Base-by-base conservation (phyloP, 768 basidiomycete species). In the Kondoa malvinella region DNA sequence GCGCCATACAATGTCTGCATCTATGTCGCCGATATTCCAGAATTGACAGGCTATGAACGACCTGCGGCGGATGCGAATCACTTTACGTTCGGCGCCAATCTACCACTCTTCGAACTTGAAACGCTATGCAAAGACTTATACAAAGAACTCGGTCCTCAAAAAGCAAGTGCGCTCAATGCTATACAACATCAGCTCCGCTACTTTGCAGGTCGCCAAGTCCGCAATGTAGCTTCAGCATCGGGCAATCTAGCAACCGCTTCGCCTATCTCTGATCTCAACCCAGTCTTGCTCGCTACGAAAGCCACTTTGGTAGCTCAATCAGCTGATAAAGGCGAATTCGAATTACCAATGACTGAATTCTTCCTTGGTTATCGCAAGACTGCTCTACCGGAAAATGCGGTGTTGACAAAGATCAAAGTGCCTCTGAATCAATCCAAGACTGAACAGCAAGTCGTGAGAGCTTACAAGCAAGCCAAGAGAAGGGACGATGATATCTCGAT, bases 401-500 rank as follows among this genome's bases (percentile, higher is more conserved):
- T 75, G 26, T 67, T 75, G 57, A 66, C 68, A 25, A 50, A 57
- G 29, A 66, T 75, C 31, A 65, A 69, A 15, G 69, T 75, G 1
- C 74, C 74, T 2, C 63, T 73, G 1, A 56, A 30, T 57, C 3
- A 61, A 29, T 33, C 61, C 0, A 1, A 57, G 21, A 58, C 25
- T 4, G 73, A 59, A 17, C 61, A 67, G 27, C 57, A 66, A 31
- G 50, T 73, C 16, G 67, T 75, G 14, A 59, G 70, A 27, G 74
- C 74, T 4, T 75, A 72, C 72, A 75, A 75, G 68, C 74, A 74
- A 65, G 67, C 73, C 29, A 73, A 72, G 67, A 16, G 74, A 16
- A 70, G 65, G 59, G 74, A 75, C 69, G 74, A 75, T 64, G 74
- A 75, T 57, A 75, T 75, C 27, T 70, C 73, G 12, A 73, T 73